These are phyloP conservation scores for Tripterygium wilfordii DNA, from an alignment of 177 flowering plant species.

Conservation along the genomic window DNA sequence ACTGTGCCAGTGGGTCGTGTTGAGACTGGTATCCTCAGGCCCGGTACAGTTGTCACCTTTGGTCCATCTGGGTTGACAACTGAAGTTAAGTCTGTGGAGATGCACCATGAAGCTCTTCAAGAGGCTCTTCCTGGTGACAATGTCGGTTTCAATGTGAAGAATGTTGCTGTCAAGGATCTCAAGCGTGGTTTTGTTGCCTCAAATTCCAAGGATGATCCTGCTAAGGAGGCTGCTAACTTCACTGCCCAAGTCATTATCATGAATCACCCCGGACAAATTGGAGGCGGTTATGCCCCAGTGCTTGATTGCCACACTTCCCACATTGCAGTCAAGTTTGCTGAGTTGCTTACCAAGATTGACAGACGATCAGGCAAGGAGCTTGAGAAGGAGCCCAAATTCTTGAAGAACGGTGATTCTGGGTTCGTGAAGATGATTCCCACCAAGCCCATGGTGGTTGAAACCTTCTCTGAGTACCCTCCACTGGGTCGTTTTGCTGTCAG, in stretches of 20 bases:
- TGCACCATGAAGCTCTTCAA: constrained; percentile 45
- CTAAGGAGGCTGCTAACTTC: constrained; percentile 41
- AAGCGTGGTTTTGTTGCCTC: constrained; percentile 46
- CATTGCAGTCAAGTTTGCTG: constrained; percentile 40
- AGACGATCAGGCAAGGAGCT: constrained; percentile 46
- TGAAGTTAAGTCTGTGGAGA: constrained; percentile 49
- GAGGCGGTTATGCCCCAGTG: constrained; percentile 44
- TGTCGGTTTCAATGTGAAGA: constrained; percentile 47
- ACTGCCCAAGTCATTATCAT: constrained; percentile 45
- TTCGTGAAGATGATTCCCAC: constrained; percentile 46
- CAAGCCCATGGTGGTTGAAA: constrained; percentile 50
- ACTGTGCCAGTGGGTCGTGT: constrained; percentile 42
- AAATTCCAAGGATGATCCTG: constrained; percentile 44
- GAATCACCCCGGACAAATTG: constrained; percentile 54
- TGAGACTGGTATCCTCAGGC: constrained; percentile 38
- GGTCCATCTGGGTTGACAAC: constrained; percentile 46
- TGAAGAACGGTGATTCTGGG: constrained; percentile 48
- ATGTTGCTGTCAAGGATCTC: constrained; percentile 42
- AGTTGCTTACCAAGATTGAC: constrained; percentile 38
- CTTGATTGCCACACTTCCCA: constrained; percentile 50
- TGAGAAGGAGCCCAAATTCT: constrained; percentile 48
- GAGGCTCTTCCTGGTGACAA: constrained; percentile 49
- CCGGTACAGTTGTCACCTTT: constrained; percentile 43
- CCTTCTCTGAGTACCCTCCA: constrained; percentile 38
- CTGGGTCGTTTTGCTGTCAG: constrained; percentile 42